A percentile compares a stretch with the other conserved stretches of the same genome.
Evolutionary conservation across 2,329 filamentous ascomycete species (phyloP).

Genomic region (Cladosporium sp.): DNA sequence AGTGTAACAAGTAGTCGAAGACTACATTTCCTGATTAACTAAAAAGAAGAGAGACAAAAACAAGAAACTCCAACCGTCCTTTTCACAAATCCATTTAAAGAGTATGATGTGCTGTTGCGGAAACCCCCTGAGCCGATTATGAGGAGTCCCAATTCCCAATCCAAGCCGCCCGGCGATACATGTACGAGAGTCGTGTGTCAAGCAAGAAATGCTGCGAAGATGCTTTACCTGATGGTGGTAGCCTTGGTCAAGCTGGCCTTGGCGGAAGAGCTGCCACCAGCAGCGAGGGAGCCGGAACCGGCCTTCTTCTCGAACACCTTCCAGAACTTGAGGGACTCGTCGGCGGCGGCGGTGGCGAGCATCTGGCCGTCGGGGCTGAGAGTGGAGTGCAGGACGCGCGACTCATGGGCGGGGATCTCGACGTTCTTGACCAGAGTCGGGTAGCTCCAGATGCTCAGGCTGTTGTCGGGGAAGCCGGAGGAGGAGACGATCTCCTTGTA

Average conservation of each 20-base stretch:
- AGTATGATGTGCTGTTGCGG: constrained; percentile 3
- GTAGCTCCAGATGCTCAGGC: constrained; percentile 98
- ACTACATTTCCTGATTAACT: constrained; percentile 6
- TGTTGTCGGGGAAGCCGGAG: constrained; percentile 98
- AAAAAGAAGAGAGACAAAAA: neutral
- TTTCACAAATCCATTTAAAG: neutral
- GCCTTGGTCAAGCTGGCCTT: constrained; percentile 82
- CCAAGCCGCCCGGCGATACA: neutral
- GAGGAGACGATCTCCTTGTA: constrained; percentile 98
- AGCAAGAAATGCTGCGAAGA: neutral
- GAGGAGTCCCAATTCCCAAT: neutral
- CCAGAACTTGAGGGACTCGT: constrained; percentile 99
- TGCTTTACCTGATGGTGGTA: constrained; percentile 61
- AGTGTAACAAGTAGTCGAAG: neutral
- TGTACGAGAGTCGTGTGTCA: constrained; percentile 8
- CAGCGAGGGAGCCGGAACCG: constrained; percentile 61
- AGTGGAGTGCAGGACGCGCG: constrained; percentile 91
- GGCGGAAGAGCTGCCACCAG: constrained; percentile 68
- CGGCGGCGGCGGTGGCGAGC: constrained; percentile 90
- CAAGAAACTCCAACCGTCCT: neutral
- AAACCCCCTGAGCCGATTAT: neutral
- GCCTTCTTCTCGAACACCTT: constrained; percentile 99
- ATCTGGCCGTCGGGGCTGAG: constrained; percentile 97
- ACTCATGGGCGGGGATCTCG: constrained; percentile 97
- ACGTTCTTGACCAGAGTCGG: constrained; percentile 94